Base-by-base conservation (phyloP, 2,329 filamentous ascomycete genomes). In the Lecanosticta acicola region DNA sequence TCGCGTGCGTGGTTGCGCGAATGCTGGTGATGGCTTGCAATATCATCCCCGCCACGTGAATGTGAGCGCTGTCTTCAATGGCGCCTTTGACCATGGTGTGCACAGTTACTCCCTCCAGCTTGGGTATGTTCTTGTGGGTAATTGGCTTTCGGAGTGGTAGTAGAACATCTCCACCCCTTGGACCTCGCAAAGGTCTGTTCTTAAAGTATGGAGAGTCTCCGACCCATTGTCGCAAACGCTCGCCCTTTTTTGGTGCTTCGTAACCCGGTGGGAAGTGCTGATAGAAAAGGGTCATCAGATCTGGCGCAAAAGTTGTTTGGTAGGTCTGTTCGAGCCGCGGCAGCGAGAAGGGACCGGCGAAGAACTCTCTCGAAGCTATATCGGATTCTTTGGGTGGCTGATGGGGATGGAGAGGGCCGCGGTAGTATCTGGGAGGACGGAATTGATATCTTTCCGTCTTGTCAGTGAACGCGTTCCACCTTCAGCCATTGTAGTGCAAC, bases 181-280 rank as follows among this genome's bases (percentile, higher is more conserved):
- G 93, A 1, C 84, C 87, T 54, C 93, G 83, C 55, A 87, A 79
- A 3, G 87, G 85, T 59, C 93, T 79, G 69, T 94, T 94, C 72
- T 89, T 87, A 75, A 90, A 90, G 71, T 98, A 98, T 2, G 91
- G 93, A 5, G 87, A 94, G 42, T 84, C 86, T 59, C 84, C 90
- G 50, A 91, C 85, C 93, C 93, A 98, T 59, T 78, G 72, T 46
- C 93, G 81, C 58, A 97, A 72, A 52, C 87, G 81, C 50, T 87
- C 80, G 2, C 73, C 69, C 62, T 76, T 76, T 42, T 74, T 56
- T 14, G 76, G 70, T 9, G 74, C 66, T 66, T 75, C 64, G 71
- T 84, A 85, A 48, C 89, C 90, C 0, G 90, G 90, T 1, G 88
- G 86, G 42, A 74, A 80, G 73, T 98, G 93, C 45, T 80, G 79